These are phyloP conservation scores for Hemileccinum impolitum DNA, from an alignment of 768 basidiomycete species.

Conservation along the genomic window DNA sequence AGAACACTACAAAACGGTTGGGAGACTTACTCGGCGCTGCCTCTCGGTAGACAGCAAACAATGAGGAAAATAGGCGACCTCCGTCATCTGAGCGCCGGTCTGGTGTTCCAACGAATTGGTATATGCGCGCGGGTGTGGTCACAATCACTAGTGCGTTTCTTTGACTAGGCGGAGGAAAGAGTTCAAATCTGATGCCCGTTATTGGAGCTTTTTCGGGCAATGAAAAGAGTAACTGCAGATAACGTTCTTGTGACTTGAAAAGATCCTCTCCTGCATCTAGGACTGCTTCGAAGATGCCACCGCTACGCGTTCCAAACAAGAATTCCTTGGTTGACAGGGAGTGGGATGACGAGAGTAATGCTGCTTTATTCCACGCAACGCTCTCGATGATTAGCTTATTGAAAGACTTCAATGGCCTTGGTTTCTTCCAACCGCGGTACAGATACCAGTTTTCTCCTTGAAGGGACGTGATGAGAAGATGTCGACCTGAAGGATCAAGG, in stretches of 20 bases:
- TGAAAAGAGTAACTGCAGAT: conserved; percentile 69
- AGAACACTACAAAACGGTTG: conserved; percentile 1
- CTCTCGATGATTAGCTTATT: conserved; percentile 84
- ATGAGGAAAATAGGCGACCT: conserved; percentile 66
- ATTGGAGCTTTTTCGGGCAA: conserved; percentile 80
- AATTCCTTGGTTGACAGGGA: conserved; percentile 79
- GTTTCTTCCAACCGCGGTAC: conserved; percentile 77
- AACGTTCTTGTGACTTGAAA: conserved; percentile 85
- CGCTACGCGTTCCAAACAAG: conserved; percentile 81
- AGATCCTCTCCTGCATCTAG: conserved; percentile 90
- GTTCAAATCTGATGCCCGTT: conserved; percentile 81
- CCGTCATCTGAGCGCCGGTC: conserved; percentile 72
- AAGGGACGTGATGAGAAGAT: conserved; percentile 80
- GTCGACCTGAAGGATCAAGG: conserved; percentile 89
- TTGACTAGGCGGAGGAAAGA: conserved; percentile 61
- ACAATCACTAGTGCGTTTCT: conserved; percentile 68
- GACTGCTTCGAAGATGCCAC: conserved; percentile 83
- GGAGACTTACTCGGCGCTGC: conserved; percentile 68
- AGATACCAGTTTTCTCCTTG: conserved; percentile 96
- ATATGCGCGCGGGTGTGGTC: conserved; percentile 85
- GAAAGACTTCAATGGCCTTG: conserved; percentile 72
- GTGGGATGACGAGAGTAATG: conserved; percentile 59
- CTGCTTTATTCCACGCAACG: conserved; percentile 84
- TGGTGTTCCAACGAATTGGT: conserved; percentile 77
- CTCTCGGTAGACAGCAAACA: conserved; percentile 76